A percentile compares a stretch with the other conserved stretches of the same genome.
phyloP scores from a whole-genome alignment of 441 rosid genomes.

The Eruca vesicaria region DNA sequence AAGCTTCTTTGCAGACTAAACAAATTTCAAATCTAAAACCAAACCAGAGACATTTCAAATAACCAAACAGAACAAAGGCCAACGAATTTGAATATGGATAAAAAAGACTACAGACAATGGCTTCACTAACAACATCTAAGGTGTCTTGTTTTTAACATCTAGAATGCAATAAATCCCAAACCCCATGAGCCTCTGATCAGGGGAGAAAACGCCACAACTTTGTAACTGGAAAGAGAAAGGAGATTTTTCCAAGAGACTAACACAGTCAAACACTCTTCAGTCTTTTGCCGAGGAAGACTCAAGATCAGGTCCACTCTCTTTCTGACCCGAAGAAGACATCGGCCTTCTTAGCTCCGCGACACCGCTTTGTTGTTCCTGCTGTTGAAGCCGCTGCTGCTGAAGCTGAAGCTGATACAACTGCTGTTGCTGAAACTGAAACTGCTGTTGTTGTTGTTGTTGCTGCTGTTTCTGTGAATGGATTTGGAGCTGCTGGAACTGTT shows the following conservation, averaged over 20 bases:
- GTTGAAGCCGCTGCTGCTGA: conserved; percentile 46
- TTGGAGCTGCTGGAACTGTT: conserved; percentile 96
- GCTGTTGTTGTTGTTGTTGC: conserved; percentile 51
- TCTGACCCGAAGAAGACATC: conserved; percentile 52
- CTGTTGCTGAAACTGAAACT: conserved; percentile 48
- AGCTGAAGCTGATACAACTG: conserved; percentile 33
- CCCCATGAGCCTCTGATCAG: not conserved
- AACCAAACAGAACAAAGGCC: not conserved
- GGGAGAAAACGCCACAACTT: not conserved
- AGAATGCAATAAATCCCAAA: conserved; percentile 18
- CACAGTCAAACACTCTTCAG: conserved; percentile 16
- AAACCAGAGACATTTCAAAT: not conserved
- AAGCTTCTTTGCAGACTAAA: not conserved
- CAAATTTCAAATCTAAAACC: not conserved
- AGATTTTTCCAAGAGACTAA: conserved; percentile 15
- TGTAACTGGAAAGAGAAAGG: conserved; percentile 5
- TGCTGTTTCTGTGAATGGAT: conserved; percentile 92
- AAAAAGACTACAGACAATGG: not conserved
- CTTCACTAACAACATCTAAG: conserved; percentile 9
- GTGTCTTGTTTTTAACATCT: conserved; percentile 12
- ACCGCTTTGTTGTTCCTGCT: conserved; percentile 55
- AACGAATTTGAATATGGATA: conserved; percentile 2
- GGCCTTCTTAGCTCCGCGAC: conserved; percentile 60
- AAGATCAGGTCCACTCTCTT: conserved; percentile 40
- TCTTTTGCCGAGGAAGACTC: conserved; percentile 23